Base-by-base conservation (phyloP, 2,329 filamentous ascomycete species). In the Paraconiothyrium brasiliense region DNA sequence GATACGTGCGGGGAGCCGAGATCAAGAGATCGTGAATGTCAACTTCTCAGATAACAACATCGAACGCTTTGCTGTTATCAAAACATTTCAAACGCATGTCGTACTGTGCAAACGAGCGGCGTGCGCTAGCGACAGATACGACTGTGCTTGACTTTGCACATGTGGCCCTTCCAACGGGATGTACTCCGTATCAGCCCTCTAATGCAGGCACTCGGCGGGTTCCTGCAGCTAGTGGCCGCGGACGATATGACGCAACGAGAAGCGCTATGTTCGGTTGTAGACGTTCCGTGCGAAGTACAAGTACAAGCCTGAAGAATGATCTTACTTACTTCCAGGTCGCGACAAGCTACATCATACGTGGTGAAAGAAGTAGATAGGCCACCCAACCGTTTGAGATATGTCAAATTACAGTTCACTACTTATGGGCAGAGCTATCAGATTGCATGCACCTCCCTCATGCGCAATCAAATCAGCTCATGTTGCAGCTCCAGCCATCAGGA, bases 1-100 rank as follows among this genome's bases (percentile, higher is more conserved):
- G 32, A 43, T 54, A 32, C 22, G 51, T 54, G 51, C 51, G 51
- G 51, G 51, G 51, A 43, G 37, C 51, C 51, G 51, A 54, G 20
- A 43, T 43, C n/a, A 22, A n/a, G 14, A 27, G 20, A 41, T 27
- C n/a, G n/a, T 5, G 24, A 27, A 7, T 32, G 22, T 14, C 14
- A n/a, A 44, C 11, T n/a, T 30, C 22, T 22, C 39, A 44, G 35
- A 13, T 37, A 22, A 54, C 35, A 20, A n/a, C 20, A 13, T 1
- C 30, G 11, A 27, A 22, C 2, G 22, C 22, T 43, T 32, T 16
- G 22, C 22, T 54, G 35, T 44, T 32, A 20, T 1, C 5, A n/a
- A 13, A 32, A n/a, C 4, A 5, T 41, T 5, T 41, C 37, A 16
- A 41, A 41, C 5, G 37, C 37, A 41, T 41, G 6, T 5, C 37